Conservation (phyloP, 169 alveolate species). For the Prorocentrum cordatum region DNA sequence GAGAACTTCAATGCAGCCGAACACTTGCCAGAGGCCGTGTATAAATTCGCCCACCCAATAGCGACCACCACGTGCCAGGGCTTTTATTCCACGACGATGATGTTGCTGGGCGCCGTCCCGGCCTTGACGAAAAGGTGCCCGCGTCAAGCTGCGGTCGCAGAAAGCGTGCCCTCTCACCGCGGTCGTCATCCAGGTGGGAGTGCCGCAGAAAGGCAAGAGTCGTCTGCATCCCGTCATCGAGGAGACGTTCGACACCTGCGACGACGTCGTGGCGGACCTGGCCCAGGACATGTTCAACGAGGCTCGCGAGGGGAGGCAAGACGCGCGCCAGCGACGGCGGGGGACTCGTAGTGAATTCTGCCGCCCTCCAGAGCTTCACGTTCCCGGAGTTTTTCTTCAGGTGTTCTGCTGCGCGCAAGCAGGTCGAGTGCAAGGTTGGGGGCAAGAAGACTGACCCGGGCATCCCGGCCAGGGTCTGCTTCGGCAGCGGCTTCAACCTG, state of each 20-base stretch:
- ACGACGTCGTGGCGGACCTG: background rate
- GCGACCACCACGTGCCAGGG: background rate
- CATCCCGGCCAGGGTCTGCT: background rate
- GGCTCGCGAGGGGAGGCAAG: no score
- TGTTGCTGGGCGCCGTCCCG: background rate
- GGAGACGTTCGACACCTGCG: background rate
- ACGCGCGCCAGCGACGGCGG: background rate
- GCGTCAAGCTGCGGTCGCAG: background rate
- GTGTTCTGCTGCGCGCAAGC: background rate
- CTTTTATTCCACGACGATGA: background rate
- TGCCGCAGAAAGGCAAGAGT: slow-evolving; percentile 1
- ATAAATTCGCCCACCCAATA: background rate
- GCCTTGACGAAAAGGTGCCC: background rate
- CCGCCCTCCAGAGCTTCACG: background rate
- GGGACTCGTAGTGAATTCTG: background rate
- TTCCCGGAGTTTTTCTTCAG: background rate
- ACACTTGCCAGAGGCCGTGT: background rate
- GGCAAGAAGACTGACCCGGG: background rate
- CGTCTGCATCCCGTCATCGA: background rate
- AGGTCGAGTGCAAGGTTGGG: background rate
- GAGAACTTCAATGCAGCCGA: background rate
- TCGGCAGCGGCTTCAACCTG: background rate
- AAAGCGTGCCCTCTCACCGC: background rate
- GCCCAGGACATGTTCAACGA: background rate
- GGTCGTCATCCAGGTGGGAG: background rate